phyloP scores from a whole-genome alignment of 2,329 filamentous ascomycete genomes.

The Colletotrichum sp. region DNA sequence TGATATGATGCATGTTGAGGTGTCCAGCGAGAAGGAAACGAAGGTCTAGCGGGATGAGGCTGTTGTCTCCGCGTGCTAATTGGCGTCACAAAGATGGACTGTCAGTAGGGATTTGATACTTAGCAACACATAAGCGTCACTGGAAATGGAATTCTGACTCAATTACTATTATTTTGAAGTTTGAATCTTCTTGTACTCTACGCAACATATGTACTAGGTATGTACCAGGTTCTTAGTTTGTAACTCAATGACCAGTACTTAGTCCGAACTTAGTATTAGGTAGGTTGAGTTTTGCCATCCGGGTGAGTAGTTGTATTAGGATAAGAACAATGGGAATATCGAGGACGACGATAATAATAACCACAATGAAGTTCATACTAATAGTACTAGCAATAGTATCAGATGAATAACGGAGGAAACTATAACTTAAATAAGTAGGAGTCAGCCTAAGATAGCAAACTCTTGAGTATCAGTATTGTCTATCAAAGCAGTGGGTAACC shows the following conservation, averaged over 20 bases:
- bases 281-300: not conserved
- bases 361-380: too few species aligned
- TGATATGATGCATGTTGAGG: not conserved
- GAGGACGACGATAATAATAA: too few species aligned
- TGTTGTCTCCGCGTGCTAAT: not conserved
- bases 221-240: too few species aligned
- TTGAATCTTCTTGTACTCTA: not conserved
- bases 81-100: not conserved
- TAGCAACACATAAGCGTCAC: not conserved
- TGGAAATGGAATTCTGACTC: not conserved
- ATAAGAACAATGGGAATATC: too few species aligned
- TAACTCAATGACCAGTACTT: not conserved
- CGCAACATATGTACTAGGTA: not conserved
- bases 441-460: not conserved
- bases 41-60: not conserved
- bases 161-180: not conserved
- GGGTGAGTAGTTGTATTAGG: not conserved
- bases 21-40: not conserved
- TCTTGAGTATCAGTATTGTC: not conserved
- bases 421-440: too few species aligned
- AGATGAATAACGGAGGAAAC: too few species aligned
- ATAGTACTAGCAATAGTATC: too few species aligned
- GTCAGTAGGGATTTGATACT: not conserved
- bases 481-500: not conserved
- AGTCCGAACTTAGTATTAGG: rapidly evolving